Evolutionary conservation across 2,329 filamentous ascomycete species (phyloP), one percentile per base, ranked within the genome.

Genomic region (Juglanconis oblonga): DNA sequence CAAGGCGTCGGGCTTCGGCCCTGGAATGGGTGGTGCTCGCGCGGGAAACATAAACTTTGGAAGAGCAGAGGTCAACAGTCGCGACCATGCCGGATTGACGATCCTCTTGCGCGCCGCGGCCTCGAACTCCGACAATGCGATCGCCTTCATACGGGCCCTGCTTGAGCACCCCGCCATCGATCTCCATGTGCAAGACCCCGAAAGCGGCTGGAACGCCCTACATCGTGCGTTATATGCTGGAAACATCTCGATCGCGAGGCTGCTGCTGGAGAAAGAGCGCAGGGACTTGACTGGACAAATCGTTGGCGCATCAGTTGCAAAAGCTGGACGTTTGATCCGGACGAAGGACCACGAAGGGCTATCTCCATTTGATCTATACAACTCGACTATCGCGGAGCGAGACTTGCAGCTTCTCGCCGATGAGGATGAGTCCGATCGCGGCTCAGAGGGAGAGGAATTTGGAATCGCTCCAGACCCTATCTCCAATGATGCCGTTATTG

Each of bases 341-440:
- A 91, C 95, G 55, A 99, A 98, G 73, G 95, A 99, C 69, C 87
- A 90, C 61, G 95, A 98, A 74, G 94, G 94, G 9, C 92, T 96
- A 70, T 96, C 92, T 66, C 94, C 95, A 0, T 94, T 98, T 66
- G 95, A 98, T 72, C 77, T 99, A 10, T 98, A 96, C 68, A 90
- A 91, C 64, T 87, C 90, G 44, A 97, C 92, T 0, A 95, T 97
- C 67, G 88, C 89, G 53, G 83, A 90, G 58, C 85, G 90, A n/a
- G 85, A 84, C n/a, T 72, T 92, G 14, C 81, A 82, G 59, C 72
- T 68, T 10, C 61, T 64, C 38, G 68, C 66, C 48, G 67, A 69
- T n/a, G 70, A 69, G 10, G 79, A 79, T 35, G 73, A 76, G 31
- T 74, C 77, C 0, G 84, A 87, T 29, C 74, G 76, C 56, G 81